A percentile compares a stretch with the other conserved stretches of the same genome.
Evolutionary conservation across 805 yeast species (phyloP).

Genomic region (Wickerhamomyces rabaulensis): DNA sequence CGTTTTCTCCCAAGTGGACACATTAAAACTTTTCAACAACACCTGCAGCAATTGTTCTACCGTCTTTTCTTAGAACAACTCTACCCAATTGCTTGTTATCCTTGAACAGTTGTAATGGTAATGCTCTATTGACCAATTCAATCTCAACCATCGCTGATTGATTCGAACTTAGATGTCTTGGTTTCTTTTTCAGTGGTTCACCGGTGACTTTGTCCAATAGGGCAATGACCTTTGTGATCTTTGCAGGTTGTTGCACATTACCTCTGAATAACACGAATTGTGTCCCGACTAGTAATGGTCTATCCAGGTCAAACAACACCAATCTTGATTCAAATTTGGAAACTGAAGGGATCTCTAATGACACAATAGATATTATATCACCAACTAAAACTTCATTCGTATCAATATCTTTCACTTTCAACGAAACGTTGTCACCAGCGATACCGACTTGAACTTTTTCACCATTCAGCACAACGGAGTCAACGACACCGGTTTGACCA

Average conservation of each 20-base stretch:
- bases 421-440: conserved; percentile 90
- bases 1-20: neutral
- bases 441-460: conserved; percentile 72
- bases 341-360: conserved; percentile 83
- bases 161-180: conserved; percentile 93
- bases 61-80: conserved; percentile 98
- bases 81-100: conserved; percentile 98
- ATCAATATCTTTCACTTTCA: conserved; percentile 89
- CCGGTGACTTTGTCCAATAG: conserved; percentile 93
- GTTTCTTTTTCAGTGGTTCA: conserved; percentile 82
- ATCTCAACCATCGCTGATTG: conserved; percentile 93
- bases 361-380: conserved; percentile 88
- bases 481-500: conserved; percentile 85
- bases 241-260: conserved; percentile 92
- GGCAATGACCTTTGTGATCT: conserved; percentile 70
- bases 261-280: conserved; percentile 89
- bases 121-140: conserved; percentile 76
- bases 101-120: conserved; percentile 91
- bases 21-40: conserved; percentile 62
- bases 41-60: conserved; percentile 99
- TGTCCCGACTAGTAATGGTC: conserved; percentile 89
- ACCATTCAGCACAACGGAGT: conserved; percentile 88
- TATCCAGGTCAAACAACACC: conserved; percentile 86
- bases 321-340: conserved; percentile 77
- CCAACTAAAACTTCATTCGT: conserved; percentile 89